Conservation (phyloP, 2,329 filamentous ascomycete genomes). For the Torrubiella hemipterigena region DNA sequence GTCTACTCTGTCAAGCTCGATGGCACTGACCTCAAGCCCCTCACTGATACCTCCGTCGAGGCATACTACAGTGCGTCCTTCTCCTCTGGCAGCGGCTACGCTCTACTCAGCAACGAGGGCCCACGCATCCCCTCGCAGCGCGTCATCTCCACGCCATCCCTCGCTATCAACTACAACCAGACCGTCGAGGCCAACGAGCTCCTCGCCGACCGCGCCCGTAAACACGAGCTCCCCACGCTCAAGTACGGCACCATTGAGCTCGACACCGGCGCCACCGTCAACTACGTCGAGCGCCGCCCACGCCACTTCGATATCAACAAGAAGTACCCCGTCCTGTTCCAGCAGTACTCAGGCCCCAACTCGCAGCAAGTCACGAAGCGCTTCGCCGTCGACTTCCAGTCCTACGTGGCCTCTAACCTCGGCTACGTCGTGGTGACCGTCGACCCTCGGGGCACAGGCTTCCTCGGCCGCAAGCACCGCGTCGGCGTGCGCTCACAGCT, state of each 20-base stretch:
- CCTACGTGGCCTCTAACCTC: slow-evolving; percentile 72
- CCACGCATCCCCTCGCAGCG: slow-evolving; percentile 86
- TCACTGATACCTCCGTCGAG: slow-evolving; percentile 62
- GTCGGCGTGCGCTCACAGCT: slow-evolving; percentile 74
- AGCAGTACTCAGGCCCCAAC: slow-evolving; percentile 88
- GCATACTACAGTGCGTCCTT: slow-evolving; percentile 79
- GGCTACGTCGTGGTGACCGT: slow-evolving; percentile 94
- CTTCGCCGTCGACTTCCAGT: slow-evolving; percentile 80
- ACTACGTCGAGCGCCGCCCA: slow-evolving; percentile 73
- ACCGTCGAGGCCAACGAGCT: slow-evolving; percentile 66
- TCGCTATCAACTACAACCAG: slow-evolving; percentile 50
- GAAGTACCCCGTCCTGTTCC: slow-evolving; percentile 89
- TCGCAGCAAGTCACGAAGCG: slow-evolving; percentile 75
- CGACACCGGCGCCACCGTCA: slow-evolving; percentile 56
- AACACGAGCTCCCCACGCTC: slow-evolving; percentile 71
- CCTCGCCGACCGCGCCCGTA: slow-evolving; percentile 56
- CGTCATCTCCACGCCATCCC: slow-evolving; percentile 71
- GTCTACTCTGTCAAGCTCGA: slow-evolving; percentile 83
- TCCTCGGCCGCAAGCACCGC: slow-evolving; percentile 71
- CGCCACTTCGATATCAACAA: slow-evolving; percentile 76
- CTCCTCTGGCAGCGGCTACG: slow-evolving; percentile 70
- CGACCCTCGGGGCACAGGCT: slow-evolving; percentile 87
- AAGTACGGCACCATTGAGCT: slow-evolving; percentile 79
- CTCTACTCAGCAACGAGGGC: slow-evolving; percentile 72
- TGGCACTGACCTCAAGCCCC: slow-evolving; percentile 56